phyloP scores from a whole-genome alignment of 73 alveolate genomes.

The Paramecium pentaurelia region DNA sequence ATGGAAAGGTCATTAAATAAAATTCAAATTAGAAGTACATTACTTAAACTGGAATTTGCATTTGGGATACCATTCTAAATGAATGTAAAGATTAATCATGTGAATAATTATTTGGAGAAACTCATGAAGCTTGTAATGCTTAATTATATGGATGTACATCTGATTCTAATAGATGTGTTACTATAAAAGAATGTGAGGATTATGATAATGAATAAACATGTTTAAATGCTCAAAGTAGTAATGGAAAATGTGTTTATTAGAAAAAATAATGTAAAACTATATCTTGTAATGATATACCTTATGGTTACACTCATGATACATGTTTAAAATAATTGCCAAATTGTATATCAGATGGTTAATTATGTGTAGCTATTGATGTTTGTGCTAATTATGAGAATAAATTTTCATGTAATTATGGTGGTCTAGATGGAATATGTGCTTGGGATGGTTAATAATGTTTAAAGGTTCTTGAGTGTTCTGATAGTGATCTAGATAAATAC shows the following conservation, averaged over 20 bases:
- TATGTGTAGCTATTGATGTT: neutral
- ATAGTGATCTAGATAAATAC: neutral
- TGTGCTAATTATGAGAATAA: neutral
- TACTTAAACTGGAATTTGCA: neutral
- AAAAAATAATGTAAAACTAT: neutral
- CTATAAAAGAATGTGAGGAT: neutral
- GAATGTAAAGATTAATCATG: neutral
- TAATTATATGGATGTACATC: conserved; percentile 2
- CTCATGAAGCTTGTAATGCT: neutral
- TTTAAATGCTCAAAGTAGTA: neutral
- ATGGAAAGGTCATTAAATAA: neutral
- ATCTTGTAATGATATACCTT: neutral
- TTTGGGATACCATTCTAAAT: neutral
- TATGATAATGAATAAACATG: neutral
- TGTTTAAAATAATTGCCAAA: neutral
- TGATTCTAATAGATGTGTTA: neutral
- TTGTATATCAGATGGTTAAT: neutral
- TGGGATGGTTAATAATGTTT: neutral
- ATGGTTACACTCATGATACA: neutral
- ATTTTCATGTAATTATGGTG: neutral
- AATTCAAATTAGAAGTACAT: neutral
- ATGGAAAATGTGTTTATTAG: neutral
- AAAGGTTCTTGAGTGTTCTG: neutral
- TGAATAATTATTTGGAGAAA: neutral
- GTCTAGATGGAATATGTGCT: neutral